Base-by-base conservation (phyloP, 176 grass and related monocot genomes). In the Zizania latifolia region DNA sequence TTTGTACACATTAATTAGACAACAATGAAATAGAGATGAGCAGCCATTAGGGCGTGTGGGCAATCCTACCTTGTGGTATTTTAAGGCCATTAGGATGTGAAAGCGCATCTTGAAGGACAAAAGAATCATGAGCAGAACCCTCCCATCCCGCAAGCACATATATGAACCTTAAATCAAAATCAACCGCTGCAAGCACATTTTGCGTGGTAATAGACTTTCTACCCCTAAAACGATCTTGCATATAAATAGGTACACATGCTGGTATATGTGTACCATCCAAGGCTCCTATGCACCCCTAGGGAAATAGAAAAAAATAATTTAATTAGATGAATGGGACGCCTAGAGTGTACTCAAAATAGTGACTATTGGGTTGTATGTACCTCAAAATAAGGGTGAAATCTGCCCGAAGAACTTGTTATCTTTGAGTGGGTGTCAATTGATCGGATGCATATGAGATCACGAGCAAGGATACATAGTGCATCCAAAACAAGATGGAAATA, bases 21-120 rank as follows among this genome's bases (percentile, higher is more conserved):
- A 54, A 54, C 4, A 7, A 51, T 36, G 4, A 36, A 36, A 4
- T 36, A 6, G 3, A 36, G 34, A 4, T 51, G 7, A 4, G n/a
- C n/a, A 51, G 0, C 46, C n/a, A 8, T 51, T 4, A 36, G 0
- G n/a, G n/a, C n/a, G n/a, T n/a, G n/a, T n/a, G n/a, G n/a, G n/a
- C n/a, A n/a, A n/a, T n/a, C n/a, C n/a, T 70, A 70, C 44, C 67
- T 51, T 70, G 26, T 51, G 43, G 44, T 71, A 71, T 71, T 21
- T 71, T 51, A 3, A 71, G 29, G 0, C 44, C 68, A 14, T 2
- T 51, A 2, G 68, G 29, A 13, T 4, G 44, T 3, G 23, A 13
- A 13, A 71, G 34, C 12, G 34, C 62, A 65, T 65, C 62, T 6
- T 65, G 34, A 21, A 65, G 34, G 31, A 64, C 61, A 46, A 30